Conservation (phyloP, 2,329 filamentous ascomycete genomes). For the Fusarium paranaense region DNA sequence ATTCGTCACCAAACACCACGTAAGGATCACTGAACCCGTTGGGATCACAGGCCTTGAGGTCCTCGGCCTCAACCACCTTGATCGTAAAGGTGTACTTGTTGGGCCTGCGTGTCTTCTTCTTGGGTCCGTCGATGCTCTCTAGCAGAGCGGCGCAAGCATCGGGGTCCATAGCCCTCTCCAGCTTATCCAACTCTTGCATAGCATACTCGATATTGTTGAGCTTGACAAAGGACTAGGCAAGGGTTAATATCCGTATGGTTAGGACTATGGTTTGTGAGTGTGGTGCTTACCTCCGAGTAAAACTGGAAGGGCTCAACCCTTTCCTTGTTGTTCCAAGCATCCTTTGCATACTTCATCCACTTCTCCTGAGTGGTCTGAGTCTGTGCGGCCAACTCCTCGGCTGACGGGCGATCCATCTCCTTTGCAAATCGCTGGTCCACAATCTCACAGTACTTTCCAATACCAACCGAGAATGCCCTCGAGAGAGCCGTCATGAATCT, state of each 20-base stretch:
- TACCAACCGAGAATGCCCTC: slow-evolving; percentile 83
- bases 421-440: slow-evolving; percentile 86
- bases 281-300: slow-evolving; percentile 79
- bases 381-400: slow-evolving; percentile 84
- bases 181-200: slow-evolving; percentile 88
- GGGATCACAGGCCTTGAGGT: slow-evolving; percentile 97
- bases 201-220: slow-evolving; percentile 98
- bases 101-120: slow-evolving; percentile 72
- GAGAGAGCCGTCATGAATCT: slow-evolving; percentile 96
- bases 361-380: slow-evolving; percentile 89
- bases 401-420: slow-evolving; percentile 93
- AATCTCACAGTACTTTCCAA: slow-evolving; percentile 91
- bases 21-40: slow-evolving; percentile 96
- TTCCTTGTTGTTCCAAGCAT: slow-evolving; percentile 91
- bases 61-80: slow-evolving; percentile 97
- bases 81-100: slow-evolving; percentile 98
- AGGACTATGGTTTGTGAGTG: background rate
- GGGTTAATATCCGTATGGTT: slow-evolving; percentile 43
- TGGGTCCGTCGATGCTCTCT: slow-evolving; percentile 77
- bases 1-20: slow-evolving; percentile 95
- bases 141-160: slow-evolving; percentile 90
- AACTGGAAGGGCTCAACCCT: slow-evolving; percentile 98
- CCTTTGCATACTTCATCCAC: slow-evolving; percentile 92
- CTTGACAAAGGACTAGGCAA: slow-evolving; percentile 87
- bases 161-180: slow-evolving; percentile 91